These are phyloP conservation scores for Colletotrichum sp. DNA, from an alignment of 2,329 filamentous ascomycete genomes.

Conservation along the genomic window DNA sequence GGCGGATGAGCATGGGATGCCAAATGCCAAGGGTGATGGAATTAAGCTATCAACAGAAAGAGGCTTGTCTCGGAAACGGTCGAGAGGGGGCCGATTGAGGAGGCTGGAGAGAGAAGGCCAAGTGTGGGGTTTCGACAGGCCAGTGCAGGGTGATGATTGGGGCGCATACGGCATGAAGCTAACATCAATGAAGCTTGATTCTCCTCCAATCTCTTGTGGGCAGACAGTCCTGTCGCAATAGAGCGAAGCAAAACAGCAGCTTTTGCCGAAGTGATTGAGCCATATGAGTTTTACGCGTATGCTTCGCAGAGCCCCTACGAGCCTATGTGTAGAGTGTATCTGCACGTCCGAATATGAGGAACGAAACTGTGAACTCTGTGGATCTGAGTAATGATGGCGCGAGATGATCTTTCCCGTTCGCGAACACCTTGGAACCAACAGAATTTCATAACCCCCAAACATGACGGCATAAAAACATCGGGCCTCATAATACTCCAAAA, in stretches of 20 bases:
- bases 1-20: not conserved
- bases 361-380: not conserved
- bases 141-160: not conserved
- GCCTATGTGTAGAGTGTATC: not conserved
- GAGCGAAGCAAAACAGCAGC: not conserved
- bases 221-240: slow-evolving; percentile 1
- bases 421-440: not conserved
- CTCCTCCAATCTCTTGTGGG: not conserved
- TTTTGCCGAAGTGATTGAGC: not conserved
- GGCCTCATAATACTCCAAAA: not conserved
- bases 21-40: not conserved
- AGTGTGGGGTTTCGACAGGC: not conserved
- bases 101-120: not conserved
- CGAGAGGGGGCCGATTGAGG: not conserved
- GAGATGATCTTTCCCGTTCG: not conserved
- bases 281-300: not conserved
- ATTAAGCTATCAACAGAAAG: not conserved
- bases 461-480: not conserved
- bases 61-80: not conserved
- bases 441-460: not conserved
- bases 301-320: not conserved
- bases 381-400: not conserved
- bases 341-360: not conserved
- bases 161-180: not conserved
- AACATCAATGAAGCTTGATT: slow-evolving; percentile 3